phyloP scores from a whole-genome alignment of 495 filamentous ascomycete species.

The Aspergillus affinis region DNA sequence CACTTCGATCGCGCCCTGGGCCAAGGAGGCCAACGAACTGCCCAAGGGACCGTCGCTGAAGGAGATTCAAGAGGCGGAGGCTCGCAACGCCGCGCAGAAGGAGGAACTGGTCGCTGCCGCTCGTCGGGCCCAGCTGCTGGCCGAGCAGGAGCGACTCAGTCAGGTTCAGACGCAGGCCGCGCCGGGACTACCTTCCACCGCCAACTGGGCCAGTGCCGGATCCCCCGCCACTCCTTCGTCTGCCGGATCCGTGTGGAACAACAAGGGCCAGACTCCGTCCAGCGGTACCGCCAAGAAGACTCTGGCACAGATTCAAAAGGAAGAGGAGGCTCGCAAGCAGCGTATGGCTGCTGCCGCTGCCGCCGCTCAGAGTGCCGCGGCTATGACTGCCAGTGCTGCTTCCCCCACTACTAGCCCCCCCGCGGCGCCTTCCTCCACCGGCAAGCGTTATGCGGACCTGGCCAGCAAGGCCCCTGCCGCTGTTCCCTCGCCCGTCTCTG shows the following conservation, averaged over 20 bases:
- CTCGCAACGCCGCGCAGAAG: constrained; percentile 85
- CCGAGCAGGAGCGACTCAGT: constrained; percentile 77
- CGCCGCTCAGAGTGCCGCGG: constrained; percentile 42
- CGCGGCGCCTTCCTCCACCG: constrained; percentile 50
- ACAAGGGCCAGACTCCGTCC: constrained; percentile 51
- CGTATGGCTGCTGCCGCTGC: constrained; percentile 57
- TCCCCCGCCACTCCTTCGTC: constrained; percentile 61
- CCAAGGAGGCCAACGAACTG: constrained; percentile 73
- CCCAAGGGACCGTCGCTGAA: constrained; percentile 90
- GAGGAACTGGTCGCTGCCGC: constrained; percentile 81
- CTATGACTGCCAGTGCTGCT: constrained; percentile 28
- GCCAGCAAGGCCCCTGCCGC: constrained; percentile 71
- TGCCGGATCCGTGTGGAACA: constrained; percentile 62
- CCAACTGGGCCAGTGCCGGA: constrained; percentile 81
- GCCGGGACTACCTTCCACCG: constrained; percentile 80
- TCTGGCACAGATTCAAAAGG: constrained; percentile 91
- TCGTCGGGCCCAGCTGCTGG: constrained; percentile 65
- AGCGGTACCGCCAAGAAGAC: constrained; percentile 72
- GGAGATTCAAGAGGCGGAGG: constrained; percentile 95
- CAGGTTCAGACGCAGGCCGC: constrained; percentile 56
- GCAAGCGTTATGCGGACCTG: constrained; percentile 94
- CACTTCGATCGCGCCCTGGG: constrained; percentile 88
- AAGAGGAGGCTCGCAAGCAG: constrained; percentile 89
- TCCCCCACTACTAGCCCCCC: constrained; percentile 44
- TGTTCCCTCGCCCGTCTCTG: constrained; percentile 34